Percentiles rank a stretch among this genome's conserved stretches.
phyloP scores from a whole-genome alignment of 441 rosid species.

The Cnidoscolus chayamansa region DNA sequence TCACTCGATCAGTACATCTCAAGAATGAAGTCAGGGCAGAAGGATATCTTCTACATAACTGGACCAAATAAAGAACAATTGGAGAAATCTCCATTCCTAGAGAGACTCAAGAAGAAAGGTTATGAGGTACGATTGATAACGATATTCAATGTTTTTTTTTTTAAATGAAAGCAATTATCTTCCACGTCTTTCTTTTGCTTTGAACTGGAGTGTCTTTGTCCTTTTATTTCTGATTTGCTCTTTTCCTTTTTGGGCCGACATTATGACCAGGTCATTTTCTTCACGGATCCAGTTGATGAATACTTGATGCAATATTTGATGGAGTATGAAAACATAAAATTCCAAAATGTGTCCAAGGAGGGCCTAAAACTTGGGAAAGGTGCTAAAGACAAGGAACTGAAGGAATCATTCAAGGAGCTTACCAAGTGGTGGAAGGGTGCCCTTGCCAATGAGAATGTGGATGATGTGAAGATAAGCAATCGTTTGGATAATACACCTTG shows the following conservation, averaged over 20 bases:
- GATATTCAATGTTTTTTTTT: too few species aligned
- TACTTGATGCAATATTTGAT: slow-evolving; percentile 96
- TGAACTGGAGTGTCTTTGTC: neutral
- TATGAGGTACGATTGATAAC: slow-evolving; percentile 49
- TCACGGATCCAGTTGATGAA: slow-evolving; percentile 94
- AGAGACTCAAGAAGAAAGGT: slow-evolving; percentile 84
- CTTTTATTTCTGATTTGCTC: neutral
- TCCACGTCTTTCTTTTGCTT: neutral
- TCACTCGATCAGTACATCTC: slow-evolving; percentile 90
- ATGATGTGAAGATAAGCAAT: slow-evolving; percentile 81
- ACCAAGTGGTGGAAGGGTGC: slow-evolving; percentile 89
- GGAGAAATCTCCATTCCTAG: slow-evolving; percentile 89
- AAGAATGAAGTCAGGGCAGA: slow-evolving; percentile 81
- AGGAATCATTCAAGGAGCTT: slow-evolving; percentile 88
- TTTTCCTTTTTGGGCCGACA: neutral
- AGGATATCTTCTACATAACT: slow-evolving; percentile 84
- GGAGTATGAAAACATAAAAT: slow-evolving; percentile 88
- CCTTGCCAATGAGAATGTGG: slow-evolving; percentile 72
- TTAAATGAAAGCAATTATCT: neutral
- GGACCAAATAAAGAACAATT: slow-evolving; percentile 82
- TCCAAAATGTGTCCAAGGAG: slow-evolving; percentile 95
- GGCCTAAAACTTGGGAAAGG: slow-evolving; percentile 83
- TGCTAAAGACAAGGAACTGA: slow-evolving; percentile 70
- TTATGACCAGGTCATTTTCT: slow-evolving; percentile 75
- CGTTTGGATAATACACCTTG: slow-evolving; percentile 90